Percentiles rank a stretch among this genome's conserved stretches.
phyloP scores from a whole-genome alignment of 1,284 basidiomycete species.

The Leccinum angustisporum region DNA sequence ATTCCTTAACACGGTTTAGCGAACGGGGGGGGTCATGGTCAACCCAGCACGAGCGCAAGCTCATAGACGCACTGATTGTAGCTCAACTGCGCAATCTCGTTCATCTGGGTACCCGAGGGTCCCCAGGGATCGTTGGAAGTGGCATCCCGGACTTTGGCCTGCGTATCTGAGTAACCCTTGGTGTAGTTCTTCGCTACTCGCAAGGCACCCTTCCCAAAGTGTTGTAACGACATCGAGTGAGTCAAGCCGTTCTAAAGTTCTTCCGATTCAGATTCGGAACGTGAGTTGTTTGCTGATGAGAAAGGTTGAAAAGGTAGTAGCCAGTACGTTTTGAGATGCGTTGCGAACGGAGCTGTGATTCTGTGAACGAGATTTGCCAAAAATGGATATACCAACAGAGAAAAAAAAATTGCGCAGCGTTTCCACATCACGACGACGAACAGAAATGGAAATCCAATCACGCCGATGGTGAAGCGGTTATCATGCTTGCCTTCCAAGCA shows the following conservation, averaged over 20 bases:
- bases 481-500: constrained; percentile 87
- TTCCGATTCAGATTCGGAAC: not conserved
- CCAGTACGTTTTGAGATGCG: constrained; percentile 1
- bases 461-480: constrained; percentile 81
- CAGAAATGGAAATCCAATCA: constrained; percentile 19
- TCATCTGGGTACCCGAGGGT: constrained; percentile 98
- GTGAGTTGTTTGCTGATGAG: not conserved
- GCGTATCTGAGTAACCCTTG: constrained; percentile 91
- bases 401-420: not conserved
- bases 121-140: constrained; percentile 99
- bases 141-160: constrained; percentile 95
- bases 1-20: constrained; percentile 50
- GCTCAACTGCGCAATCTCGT: constrained; percentile 95
- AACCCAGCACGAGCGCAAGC: not conserved
- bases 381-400: not conserved
- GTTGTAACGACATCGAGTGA: constrained; percentile 47
- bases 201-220: constrained; percentile 78
- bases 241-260: not conserved
- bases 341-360: constrained; percentile 22
- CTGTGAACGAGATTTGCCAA: not conserved
- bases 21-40: not conserved
- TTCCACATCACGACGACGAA: not conserved
- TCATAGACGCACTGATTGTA: constrained; percentile 85
- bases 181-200: constrained; percentile 94
- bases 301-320: not conserved